Conservation (phyloP, 352 stramenopile genomes). For the Pythium oligandrum region DNA sequence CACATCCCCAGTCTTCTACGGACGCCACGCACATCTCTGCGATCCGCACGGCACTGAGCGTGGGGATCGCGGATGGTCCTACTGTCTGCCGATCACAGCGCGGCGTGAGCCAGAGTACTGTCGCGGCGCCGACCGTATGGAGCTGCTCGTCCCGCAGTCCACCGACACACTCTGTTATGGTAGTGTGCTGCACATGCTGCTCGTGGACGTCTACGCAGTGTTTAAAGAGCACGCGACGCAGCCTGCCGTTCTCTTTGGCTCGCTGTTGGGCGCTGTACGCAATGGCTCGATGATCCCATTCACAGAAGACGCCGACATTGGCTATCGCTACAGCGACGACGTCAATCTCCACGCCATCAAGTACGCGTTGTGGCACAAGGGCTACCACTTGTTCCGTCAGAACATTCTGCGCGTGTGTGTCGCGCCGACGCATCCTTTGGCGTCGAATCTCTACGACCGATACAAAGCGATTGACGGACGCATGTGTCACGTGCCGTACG, state of each 20-base stretch:
- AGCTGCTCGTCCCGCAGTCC: slow-evolving; percentile 29
- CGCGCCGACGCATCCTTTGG: slow-evolving; percentile 26
- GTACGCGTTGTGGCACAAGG: slow-evolving; percentile 22
- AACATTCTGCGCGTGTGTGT: slow-evolving; percentile 24
- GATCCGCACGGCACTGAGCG: not conserved
- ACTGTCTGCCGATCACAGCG: slow-evolving; percentile 46
- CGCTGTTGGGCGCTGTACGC: slow-evolving; percentile 45
- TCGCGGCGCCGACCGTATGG: slow-evolving; percentile 32
- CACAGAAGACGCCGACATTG: slow-evolving; percentile 48
- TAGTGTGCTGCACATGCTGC: slow-evolving; percentile 49
- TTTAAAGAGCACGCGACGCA: slow-evolving; percentile 17
- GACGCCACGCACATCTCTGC: slow-evolving; percentile 16
- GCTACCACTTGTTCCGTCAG: slow-evolving; percentile 44
- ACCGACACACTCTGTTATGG: slow-evolving; percentile 32
- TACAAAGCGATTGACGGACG: not conserved
- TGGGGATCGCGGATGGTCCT: slow-evolving; percentile 20
- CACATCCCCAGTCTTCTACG: slow-evolving; percentile 17
- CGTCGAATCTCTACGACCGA: slow-evolving; percentile 19
- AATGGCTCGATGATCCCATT: slow-evolving; percentile 46
- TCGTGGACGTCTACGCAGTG: slow-evolving; percentile 49
- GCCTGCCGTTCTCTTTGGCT: slow-evolving; percentile 37
- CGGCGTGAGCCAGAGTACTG: slow-evolving; percentile 42
- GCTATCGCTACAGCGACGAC: slow-evolving; percentile 21
- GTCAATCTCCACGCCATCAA: slow-evolving; percentile 8
- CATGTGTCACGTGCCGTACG: slow-evolving; percentile 24